Evolutionary conservation across 1,284 basidiomycete genomes (phyloP), one percentile per base, ranked within the genome.

Genomic region (Apiotrichum porosum): DNA sequence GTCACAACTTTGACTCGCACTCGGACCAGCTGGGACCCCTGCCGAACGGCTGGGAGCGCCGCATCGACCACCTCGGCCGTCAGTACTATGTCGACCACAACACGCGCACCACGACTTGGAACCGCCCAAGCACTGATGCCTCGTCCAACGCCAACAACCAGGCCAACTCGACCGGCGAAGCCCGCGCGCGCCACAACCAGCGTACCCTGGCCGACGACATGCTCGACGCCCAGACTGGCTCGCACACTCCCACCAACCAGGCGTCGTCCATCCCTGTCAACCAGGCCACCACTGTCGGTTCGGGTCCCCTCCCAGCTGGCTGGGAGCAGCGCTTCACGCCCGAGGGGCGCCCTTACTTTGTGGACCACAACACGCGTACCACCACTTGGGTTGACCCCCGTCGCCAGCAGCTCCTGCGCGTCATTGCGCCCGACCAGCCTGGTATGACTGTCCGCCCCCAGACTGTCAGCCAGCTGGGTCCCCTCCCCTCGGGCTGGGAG

Each of bases 311-410:
- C 6, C 95, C 94, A 0, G 82, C 89, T 17, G 95, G 94, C 15
- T 98, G 95, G 95, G 95, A 98, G 73, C 94, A 98, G 73, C 84
- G 94, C 33, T 86, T 89, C 65, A 97, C 93, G 1, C 86, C 93
- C n/a, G 92, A 97, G 74, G 94, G 94, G 6, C 81, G 95, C 39
- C 90, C 94, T 1, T 98, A 97, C 77, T 97, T 95, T 69, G 93
- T 98, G 30, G 89, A 94, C 66, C 91, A 95, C 76, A 89, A 89
- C 69, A 92, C 90, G 0, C 83, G 95, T 22, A 95, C 92, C 30
- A 97, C 94, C 15, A 97, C 94, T 19, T 98, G 94, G 94, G 91
- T 91, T 26, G 95, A 99, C 71, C 95, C 95, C 4, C 84, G 94
- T 33, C 84, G 91, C 19, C 84, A 86, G 71, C 88, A 88, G 47